A percentile compares a stretch with the other conserved stretches of the same genome.
Conservation (phyloP, 768 basidiomycete species). For the Flagelloscypha sp. region DNA sequence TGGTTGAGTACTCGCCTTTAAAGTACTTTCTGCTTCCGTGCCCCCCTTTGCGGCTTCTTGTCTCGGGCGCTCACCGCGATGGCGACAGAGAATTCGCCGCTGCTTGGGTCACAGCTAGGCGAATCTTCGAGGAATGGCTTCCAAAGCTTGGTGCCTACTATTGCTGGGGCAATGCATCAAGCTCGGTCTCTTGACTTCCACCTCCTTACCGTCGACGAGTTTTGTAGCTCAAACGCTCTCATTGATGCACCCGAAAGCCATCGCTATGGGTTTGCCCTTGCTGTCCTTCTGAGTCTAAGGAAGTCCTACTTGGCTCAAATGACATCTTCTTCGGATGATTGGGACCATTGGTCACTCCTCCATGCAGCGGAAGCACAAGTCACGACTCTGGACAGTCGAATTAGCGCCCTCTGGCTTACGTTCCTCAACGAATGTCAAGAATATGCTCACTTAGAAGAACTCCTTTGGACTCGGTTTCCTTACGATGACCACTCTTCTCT, state of each 20-base stretch:
- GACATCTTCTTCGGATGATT: constrained; percentile 23
- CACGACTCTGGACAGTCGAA: constrained; percentile 24
- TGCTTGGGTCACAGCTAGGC: neutral
- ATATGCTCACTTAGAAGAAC: constrained; percentile 33
- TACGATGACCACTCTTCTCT: constrained; percentile 17
- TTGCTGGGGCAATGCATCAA: neutral
- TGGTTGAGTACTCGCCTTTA: neutral
- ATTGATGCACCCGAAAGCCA: too few species aligned
- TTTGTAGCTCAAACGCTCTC: too few species aligned
- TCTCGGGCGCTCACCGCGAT: neutral
- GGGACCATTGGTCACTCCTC: constrained; percentile 34
- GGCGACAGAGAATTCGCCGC: neutral
- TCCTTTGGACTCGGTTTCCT: constrained; percentile 41
- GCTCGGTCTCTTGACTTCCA: neutral
- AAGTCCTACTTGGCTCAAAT: constrained; percentile 13
- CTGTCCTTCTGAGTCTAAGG: constrained; percentile 28
- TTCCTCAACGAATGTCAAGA: constrained; percentile 35
- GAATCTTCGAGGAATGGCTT: neutral
- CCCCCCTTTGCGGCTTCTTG: neutral
- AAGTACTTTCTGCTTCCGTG: neutral
- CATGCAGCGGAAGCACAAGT: constrained; percentile 16
- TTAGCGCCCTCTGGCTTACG: constrained; percentile 28
- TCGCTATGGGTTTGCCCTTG: constrained; percentile 25
- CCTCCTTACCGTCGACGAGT: too few species aligned
- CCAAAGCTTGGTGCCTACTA: neutral